phyloP scores from a whole-genome alignment of 2,329 filamentous ascomycete genomes.

The Exophiala phaeomuriformis region DNA sequence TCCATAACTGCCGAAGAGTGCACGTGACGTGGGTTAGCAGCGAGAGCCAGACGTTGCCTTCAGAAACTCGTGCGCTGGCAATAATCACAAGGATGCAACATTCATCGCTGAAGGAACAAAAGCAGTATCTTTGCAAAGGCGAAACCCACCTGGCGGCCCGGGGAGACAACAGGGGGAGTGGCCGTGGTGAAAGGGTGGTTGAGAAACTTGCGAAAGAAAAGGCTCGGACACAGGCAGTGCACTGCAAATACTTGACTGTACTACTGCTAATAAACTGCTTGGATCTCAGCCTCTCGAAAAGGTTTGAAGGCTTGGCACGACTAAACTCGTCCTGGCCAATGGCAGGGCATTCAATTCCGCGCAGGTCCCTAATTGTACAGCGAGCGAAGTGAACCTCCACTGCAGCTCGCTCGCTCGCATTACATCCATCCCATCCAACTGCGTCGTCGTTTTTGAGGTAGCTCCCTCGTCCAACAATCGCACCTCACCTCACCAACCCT shows the following conservation, averaged over 20 bases:
- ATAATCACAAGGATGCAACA: too few species aligned
- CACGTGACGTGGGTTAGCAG: neutral
- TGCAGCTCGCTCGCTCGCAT: neutral
- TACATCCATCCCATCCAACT: constrained; percentile 1
- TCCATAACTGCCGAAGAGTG: constrained; percentile 1
- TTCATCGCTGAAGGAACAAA: too few species aligned
- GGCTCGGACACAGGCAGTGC: too few species aligned
- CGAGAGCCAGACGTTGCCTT: too few species aligned
- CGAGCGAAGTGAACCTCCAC: neutral
- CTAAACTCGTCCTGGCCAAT: constrained; percentile 4
- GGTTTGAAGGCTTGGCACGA: constrained; percentile 12
- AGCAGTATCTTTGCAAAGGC: too few species aligned
- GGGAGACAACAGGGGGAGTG: too few species aligned
- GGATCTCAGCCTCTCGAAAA: neutral
- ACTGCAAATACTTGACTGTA: too few species aligned
- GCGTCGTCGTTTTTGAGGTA: constrained; percentile 4
- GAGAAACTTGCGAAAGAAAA: too few species aligned
- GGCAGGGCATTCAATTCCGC: constrained; percentile 28
- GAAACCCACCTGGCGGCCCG: too few species aligned
- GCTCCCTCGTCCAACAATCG: constrained; percentile 12
- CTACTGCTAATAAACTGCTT: too few species aligned
- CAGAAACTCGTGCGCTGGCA: too few species aligned
- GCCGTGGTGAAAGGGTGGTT: too few species aligned
- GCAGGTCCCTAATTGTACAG: constrained; percentile 11
- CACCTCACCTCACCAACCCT: constrained; percentile 40